Base-by-base conservation (phyloP, 257 asterid genomes). In the Solanum okadae region DNA sequence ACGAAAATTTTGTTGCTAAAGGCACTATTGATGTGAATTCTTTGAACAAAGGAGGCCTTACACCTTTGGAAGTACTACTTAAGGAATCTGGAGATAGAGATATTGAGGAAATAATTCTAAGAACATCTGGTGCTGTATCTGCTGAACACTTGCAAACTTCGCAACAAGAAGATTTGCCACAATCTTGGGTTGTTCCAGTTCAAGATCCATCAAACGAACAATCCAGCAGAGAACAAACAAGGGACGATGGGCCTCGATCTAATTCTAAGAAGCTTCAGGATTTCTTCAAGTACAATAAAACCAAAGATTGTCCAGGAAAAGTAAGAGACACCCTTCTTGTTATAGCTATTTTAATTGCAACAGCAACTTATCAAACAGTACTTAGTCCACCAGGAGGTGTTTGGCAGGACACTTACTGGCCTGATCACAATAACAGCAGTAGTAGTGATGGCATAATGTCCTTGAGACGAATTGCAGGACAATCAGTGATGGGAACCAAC, bases 321-420 rank as follows among this genome's bases (percentile, higher is more conserved):
- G 95, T 92, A 11, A 83, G 96, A 40, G 89, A 86, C 91, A 92
- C 92, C 0, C 46, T 94, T 78, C 94, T 95, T 1, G 91, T 94
- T 7, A 84, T 94, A 31, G 89, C 94, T 0, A 91, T 91, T 44
- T 49, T 95, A 10, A 93, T 94, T 6, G 92, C 89, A 20, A 92
- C 95, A 4, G 91, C 92, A 18, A 93, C 97, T 2, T 95, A 92
- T 73, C 94, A 92, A 87, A 92, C 93, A 0, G 93, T 92, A 31
- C 94, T 95, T 29, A 94, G 91, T 84, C 98, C 96, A 27, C 95
- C 98, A 0, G 94, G 96, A 0, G 96, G 96, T 13, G 89, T 92
- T 4, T 92, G 97, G 95, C 93, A 94, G 83, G 97, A 94, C 10
- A 91, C 90, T 75, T 40, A 37, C 20, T 42, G 11, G 65, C 83